phyloP scores from a whole-genome alignment of 352 stramenopile genomes.

The Phytophthora hybrid region DNA sequence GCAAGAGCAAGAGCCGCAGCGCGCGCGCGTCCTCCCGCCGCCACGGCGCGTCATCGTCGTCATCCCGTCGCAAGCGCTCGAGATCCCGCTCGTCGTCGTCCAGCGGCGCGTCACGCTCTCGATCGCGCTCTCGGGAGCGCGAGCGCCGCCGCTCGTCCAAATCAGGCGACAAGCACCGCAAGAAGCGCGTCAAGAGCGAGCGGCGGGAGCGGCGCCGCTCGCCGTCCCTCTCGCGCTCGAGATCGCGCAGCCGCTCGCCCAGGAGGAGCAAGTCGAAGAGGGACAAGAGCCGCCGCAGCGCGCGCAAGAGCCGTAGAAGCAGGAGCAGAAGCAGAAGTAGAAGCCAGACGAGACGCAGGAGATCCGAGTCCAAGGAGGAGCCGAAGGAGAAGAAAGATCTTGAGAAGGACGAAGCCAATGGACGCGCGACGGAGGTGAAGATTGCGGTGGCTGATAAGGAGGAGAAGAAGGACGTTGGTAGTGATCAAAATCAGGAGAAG shows the following conservation, averaged over 20 bases:
- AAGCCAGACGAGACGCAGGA: conserved; percentile 25
- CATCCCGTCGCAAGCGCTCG: conserved; percentile 38
- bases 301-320: conserved; percentile 34
- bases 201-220: conserved; percentile 23
- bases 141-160: conserved; percentile 32
- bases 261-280: conserved; percentile 41
- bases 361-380: conserved; percentile 39
- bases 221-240: conserved; percentile 33
- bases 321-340: conserved; percentile 33
- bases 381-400: conserved; percentile 6
- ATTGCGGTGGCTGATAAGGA: background rate
- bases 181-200: conserved; percentile 42
- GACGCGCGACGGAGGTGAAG: too few species aligned
- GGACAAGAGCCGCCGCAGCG: conserved; percentile 28
- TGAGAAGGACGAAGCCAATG: background rate
- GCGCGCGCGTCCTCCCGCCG: conserved; percentile 31
- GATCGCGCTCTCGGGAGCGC: conserved; percentile 50
- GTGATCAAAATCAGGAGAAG: conserved; percentile 3
- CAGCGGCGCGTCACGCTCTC: conserved; percentile 39
- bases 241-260: conserved; percentile 44
- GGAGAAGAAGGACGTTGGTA: conserved; percentile 1
- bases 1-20: conserved; percentile 21
- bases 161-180: conserved; percentile 35
- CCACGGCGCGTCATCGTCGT: conserved; percentile 31
- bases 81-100: conserved; percentile 45